These are phyloP conservation scores for Wickerhamiella australiensis DNA, from an alignment of 805 yeast genomes.

Conservation along the genomic window DNA sequence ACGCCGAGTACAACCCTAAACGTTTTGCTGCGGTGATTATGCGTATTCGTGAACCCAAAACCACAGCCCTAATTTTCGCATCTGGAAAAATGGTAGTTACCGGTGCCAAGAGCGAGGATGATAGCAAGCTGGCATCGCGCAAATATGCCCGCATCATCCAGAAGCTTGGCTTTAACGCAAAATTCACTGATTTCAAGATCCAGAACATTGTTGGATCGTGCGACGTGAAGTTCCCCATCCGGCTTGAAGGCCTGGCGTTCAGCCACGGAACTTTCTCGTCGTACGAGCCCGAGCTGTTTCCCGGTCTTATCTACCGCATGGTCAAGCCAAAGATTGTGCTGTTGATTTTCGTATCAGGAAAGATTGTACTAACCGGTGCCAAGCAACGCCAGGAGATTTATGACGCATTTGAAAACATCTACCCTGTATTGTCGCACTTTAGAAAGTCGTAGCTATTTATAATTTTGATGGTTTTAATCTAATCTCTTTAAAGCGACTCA, in stretches of 20 bases:
- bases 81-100: constrained; percentile 99
- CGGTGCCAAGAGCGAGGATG: constrained; percentile 98
- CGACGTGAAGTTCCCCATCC: constrained; percentile 95
- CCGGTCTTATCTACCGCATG: constrained; percentile 98
- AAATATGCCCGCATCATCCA: constrained; percentile 97
- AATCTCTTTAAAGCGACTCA: not conserved
- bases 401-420: constrained; percentile 95
- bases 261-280: constrained; percentile 98
- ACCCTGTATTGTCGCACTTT: constrained; percentile 96
- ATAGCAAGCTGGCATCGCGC: constrained; percentile 93
- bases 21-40: constrained; percentile 99
- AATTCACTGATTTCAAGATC: constrained; percentile 93
- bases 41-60: constrained; percentile 98
- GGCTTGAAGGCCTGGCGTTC: constrained; percentile 94
- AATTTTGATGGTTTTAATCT: not conserved
- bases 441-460: constrained; percentile 48
- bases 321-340: constrained; percentile 96
- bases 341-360: constrained; percentile 91
- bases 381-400: constrained; percentile 97
- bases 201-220: constrained; percentile 98
- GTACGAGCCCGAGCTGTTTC: constrained; percentile 95
- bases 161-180: constrained; percentile 94
- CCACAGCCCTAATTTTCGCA: constrained; percentile 94
- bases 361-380: constrained; percentile 96
- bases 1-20: constrained; percentile 91